Evolutionary conservation across 2,329 filamentous ascomycete genomes (phyloP).

Genomic region (Neonectria coccinea): DNA sequence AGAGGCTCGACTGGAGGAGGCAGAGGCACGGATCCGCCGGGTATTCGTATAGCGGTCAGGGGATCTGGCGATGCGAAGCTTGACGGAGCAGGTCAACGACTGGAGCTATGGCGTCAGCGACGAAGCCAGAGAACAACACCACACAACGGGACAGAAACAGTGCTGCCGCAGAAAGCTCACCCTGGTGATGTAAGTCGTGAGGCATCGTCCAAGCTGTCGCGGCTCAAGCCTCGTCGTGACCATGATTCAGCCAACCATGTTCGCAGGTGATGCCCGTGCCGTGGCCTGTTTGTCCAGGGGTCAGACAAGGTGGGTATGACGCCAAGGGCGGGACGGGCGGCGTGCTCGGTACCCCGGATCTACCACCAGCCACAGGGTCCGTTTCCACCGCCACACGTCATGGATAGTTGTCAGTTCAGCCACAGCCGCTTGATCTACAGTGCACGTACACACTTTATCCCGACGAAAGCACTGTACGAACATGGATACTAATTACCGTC

Average conservation of each 20-base stretch:
- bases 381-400: not conserved
- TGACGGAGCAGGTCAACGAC: not conserved
- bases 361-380: not conserved
- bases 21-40: not conserved
- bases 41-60: not conserved
- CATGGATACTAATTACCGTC: not conserved
- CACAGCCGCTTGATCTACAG: not conserved
- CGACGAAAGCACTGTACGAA: not conserved
- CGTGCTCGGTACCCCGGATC: not conserved
- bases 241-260: slow-evolving; percentile 6
- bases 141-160: not conserved
- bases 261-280: not conserved
- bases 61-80: not conserved
- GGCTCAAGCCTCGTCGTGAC: not conserved
- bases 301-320: not conserved
- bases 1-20: not conserved
- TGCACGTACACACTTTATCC: not conserved
- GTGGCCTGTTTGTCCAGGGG: not conserved
- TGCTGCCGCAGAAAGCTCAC: no score
- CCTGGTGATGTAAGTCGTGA: not conserved
- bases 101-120: not conserved
- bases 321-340: not conserved
- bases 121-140: not conserved
- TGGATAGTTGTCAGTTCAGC: not conserved
- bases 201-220: not conserved